A percentile compares a stretch with the other conserved stretches of the same genome.
Conservation (phyloP, 2,329 filamentous ascomycete genomes). For the Ascomycota sp. region DNA sequence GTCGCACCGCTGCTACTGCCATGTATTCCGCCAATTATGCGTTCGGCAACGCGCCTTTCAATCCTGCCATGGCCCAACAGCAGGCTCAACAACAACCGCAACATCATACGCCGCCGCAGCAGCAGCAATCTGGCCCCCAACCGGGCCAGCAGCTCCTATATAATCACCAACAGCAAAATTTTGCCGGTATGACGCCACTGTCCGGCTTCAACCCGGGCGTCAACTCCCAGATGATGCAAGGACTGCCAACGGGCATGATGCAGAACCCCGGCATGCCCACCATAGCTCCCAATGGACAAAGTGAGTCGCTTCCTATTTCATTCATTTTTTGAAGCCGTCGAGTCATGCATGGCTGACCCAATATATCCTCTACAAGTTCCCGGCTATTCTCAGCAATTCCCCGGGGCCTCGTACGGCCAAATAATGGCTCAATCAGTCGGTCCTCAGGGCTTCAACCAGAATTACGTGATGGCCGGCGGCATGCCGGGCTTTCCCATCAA, state of each 20-base stretch:
- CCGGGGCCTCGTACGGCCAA: slow-evolving; percentile 33
- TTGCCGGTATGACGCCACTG: slow-evolving; percentile 29
- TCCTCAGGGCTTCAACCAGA: slow-evolving; percentile 13
- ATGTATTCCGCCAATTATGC: slow-evolving; percentile 37
- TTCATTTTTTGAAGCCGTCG: not conserved
- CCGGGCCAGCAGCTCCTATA: slow-evolving; percentile 36
- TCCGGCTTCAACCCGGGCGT: slow-evolving; percentile 27
- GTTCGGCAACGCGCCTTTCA: slow-evolving; percentile 29
- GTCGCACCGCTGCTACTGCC: no score
- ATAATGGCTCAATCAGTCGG: slow-evolving; percentile 32
- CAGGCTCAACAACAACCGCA: slow-evolving; percentile 23
- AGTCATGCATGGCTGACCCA: no score
- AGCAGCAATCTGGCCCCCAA: slow-evolving; percentile 15
- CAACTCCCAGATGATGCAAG: slow-evolving; percentile 34
- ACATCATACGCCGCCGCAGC: slow-evolving; percentile 25
- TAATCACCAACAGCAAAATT: slow-evolving; percentile 27
- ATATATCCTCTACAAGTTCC: slow-evolving; percentile 19
- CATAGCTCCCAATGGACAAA: slow-evolving; percentile 38
- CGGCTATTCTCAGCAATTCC: slow-evolving; percentile 38
- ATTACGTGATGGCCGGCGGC: slow-evolving; percentile 31
- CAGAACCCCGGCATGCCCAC: slow-evolving; percentile 37
- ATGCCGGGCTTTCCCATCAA: slow-evolving; percentile 38
- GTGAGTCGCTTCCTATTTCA: slow-evolving; percentile 25
- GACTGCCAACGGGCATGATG: slow-evolving; percentile 40
- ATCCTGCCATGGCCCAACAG: slow-evolving; percentile 20